These are phyloP conservation scores for Hypoxylon subgilvum DNA, from an alignment of 495 filamentous ascomycete genomes.

Conservation along the genomic window DNA sequence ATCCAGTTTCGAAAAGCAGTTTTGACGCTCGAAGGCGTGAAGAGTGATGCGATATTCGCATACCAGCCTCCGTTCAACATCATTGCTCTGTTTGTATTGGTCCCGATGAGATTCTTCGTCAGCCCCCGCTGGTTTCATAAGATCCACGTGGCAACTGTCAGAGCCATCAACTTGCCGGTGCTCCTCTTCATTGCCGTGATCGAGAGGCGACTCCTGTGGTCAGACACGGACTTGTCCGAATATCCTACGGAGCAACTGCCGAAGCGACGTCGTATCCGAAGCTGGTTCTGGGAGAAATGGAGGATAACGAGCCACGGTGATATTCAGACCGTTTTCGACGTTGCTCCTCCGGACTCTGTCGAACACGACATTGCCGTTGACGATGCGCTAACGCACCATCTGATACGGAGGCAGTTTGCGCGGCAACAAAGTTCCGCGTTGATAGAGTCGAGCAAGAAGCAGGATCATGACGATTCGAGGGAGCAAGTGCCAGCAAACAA, in stretches of 20 bases:
- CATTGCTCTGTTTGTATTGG: conserved; percentile 65
- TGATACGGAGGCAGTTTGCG: conserved; percentile 57
- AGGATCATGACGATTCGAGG: conserved; percentile 9
- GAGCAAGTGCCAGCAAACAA: conserved; percentile 24
- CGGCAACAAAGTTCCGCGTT: conserved; percentile 41
- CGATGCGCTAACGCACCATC: conserved; percentile 57
- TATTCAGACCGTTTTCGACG: conserved; percentile 70
- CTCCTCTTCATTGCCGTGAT: conserved; percentile 64
- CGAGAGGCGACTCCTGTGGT: conserved; percentile 60
- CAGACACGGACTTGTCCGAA: conserved; percentile 29
- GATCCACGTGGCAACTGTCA: conserved; percentile 70
- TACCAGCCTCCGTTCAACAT: conserved; percentile 78
- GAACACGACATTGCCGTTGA: conserved; percentile 60
- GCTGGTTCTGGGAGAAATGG: conserved; percentile 54
- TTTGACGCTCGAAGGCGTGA: conserved; percentile 77
- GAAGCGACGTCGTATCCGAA: conserved; percentile 38
- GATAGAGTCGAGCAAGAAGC: conserved; percentile 26
- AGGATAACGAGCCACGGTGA: conserved; percentile 66
- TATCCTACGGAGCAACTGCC: conserved; percentile 30
- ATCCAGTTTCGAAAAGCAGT: conserved; percentile 75
- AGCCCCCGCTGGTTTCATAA: conserved; percentile 78
- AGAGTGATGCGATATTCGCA: conserved; percentile 73
- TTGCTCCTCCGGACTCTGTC: conserved; percentile 66
- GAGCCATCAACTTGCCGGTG: conserved; percentile 68
- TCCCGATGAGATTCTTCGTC: conserved; percentile 69